Evolutionary conservation across 2,329 filamentous ascomycete genomes (phyloP).

Genomic region (Penicillium sp.): DNA sequence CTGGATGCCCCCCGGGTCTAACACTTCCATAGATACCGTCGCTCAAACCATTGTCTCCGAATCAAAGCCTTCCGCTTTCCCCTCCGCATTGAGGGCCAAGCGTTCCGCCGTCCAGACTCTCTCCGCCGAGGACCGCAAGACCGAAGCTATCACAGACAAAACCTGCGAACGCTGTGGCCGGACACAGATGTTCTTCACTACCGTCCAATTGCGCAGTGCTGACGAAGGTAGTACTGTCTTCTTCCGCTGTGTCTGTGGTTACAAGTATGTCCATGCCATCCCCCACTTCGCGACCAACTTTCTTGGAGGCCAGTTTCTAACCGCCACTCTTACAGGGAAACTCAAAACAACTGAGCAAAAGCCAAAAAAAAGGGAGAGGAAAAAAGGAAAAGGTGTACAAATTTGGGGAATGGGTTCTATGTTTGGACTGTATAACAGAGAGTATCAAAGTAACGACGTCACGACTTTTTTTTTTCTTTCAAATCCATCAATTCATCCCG

Average conservation of each 20-base stretch:
- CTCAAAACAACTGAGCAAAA: constrained; percentile 38
- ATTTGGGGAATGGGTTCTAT: constrained; percentile 23
- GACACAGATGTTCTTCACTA: constrained; percentile 81
- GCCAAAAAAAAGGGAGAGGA: neutral
- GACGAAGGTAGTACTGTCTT: constrained; percentile 96
- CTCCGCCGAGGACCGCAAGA: constrained; percentile 75
- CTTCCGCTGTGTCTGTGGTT: constrained; percentile 83
- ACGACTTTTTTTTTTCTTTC: constrained; percentile 25
- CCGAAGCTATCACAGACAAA: constrained; percentile 69
- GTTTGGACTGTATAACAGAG: constrained; percentile 34
- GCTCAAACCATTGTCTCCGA: constrained; percentile 77
- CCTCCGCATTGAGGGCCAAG: constrained; percentile 85
- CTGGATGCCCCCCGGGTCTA: constrained; percentile 8
- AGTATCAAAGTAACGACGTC: constrained; percentile 34
- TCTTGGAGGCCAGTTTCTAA: constrained; percentile 22
- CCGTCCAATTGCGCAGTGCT: constrained; percentile 84
- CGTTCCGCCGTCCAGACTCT: constrained; percentile 83
- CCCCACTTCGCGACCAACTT: neutral
- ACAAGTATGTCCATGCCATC: constrained; percentile 65
- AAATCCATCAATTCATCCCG: constrained; percentile 11
- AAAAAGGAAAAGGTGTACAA: constrained; percentile 15
- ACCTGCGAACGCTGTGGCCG: constrained; percentile 81
- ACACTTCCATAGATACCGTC: constrained; percentile 63
- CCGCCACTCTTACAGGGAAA: constrained; percentile 33
- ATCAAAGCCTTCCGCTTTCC: constrained; percentile 89